Base-by-base conservation (phyloP, 1,139 yeast genomes). In the Geotrichum bryndzae region DNA sequence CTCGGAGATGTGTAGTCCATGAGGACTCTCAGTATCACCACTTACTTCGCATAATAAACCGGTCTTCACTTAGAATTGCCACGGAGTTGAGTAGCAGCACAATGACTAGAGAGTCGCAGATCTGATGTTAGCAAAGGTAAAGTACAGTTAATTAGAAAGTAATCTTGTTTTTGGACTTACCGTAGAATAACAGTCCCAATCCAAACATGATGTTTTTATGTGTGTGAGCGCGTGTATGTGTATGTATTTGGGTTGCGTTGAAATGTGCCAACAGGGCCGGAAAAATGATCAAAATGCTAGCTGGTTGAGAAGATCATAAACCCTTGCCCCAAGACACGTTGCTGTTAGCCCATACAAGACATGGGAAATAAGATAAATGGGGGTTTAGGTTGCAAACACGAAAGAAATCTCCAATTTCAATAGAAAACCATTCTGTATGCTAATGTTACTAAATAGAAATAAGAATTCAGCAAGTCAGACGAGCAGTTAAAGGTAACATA, bases 41-140 rank as follows among this genome's bases (percentile, higher is more conserved):
- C 84, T 70, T 77, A 82, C 86, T 84, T 73, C 96, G 77, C 67
- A 87, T 86, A 61, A 90, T 78, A 71, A 90, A 90, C 64, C 96
- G 78, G 72, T 90, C 96, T 70, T 90, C 96, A 68, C 88, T 87
- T 57, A 90, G 79, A 53, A 90, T 87, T 0, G 96, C 96, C 35
- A 89, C 82, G 0, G 94, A 84, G 72, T 90, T 90, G 60, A 88
- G 82, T 63, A 87, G 75, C 63, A 90, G 79, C 50, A 89, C 79
- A 60, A 84, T 87, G 72, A 69, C 73, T 64, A 53, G 41, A 54
- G 33, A 18, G 31, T 23, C n/a, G 22, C 33, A 50, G 8, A 52
- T 22, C 46, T 41, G 53, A 54, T 25, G 38, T 22, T 8, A 25
- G 15, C 4, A 22, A 23, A 57, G 31, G 35, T 54, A 41, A 50